Conservation (phyloP, 306 rosid genomes). For the Lupinus albus region DNA sequence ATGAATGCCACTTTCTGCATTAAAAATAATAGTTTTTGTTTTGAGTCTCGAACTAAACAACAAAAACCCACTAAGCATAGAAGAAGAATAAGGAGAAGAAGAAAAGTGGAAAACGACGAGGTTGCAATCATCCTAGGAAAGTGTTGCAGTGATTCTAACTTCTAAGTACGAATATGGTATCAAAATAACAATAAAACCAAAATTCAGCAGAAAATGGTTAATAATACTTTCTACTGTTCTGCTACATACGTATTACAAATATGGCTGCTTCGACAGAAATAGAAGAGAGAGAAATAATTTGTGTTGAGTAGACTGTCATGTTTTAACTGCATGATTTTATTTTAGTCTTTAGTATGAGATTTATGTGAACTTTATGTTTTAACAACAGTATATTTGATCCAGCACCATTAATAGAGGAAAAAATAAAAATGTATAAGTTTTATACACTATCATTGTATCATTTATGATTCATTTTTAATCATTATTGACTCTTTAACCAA, state of each 20-base stretch:
- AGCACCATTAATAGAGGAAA: too few species aligned
- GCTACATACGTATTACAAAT: conserved; percentile 14
- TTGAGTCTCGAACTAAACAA: conserved; percentile 50
- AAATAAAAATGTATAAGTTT: too few species aligned
- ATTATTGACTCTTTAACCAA: too few species aligned
- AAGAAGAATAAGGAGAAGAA: conserved; percentile 51
- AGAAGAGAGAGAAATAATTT: conserved; percentile 23
- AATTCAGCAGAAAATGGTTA: conserved; percentile 22
- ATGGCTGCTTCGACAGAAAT: conserved; percentile 25
- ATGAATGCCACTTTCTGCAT: conserved; percentile 40
- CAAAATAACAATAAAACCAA: conserved; percentile 40
- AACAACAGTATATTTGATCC: neutral
- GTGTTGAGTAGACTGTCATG: neutral
- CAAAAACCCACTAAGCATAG: conserved; percentile 46
- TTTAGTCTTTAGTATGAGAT: conserved; percentile 6
- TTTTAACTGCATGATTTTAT: conserved; percentile 14
- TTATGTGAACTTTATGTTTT: conserved; percentile 15
- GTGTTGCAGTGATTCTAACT: conserved; percentile 44
- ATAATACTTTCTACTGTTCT: neutral
- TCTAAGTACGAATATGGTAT: conserved; percentile 39
- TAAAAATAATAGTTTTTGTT: neutral
- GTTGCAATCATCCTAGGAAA: conserved; percentile 48
- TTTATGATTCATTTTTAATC: too few species aligned
- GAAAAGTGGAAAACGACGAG: conserved; percentile 65
- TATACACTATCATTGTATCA: too few species aligned